A percentile compares a stretch with the other conserved stretches of the same genome.
phyloP scores from a whole-genome alignment of 2,329 filamentous ascomycete species.

The Ophidiomyces ophidiicola region DNA sequence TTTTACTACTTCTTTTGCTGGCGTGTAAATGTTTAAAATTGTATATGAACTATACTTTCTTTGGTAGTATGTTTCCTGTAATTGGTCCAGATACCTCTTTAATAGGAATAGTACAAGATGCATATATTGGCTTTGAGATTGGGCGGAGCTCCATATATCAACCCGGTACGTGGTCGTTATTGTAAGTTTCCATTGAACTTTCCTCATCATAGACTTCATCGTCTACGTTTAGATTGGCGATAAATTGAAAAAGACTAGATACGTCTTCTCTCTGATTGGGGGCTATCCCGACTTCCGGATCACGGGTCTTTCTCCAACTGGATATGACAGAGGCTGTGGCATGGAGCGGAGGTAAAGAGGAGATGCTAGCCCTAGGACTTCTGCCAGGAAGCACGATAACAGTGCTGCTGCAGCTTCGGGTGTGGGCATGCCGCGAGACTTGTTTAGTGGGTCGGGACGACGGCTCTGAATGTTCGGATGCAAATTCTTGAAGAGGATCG shows the following conservation, averaged over 20 bases:
- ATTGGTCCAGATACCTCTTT: too few relatives aligned
- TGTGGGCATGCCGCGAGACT: slow-evolving; percentile 1
- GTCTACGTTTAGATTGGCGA: slow-evolving; percentile 7
- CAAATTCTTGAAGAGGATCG: slow-evolving; percentile 9
- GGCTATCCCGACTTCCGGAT: slow-evolving; percentile 16
- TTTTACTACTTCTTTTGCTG: too few relatives aligned
- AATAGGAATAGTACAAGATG: too few relatives aligned
- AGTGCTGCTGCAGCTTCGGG: slow-evolving; percentile 20
- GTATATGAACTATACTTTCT: too few relatives aligned
- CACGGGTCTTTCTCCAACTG: slow-evolving; percentile 13
- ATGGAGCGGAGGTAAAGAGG: slow-evolving; percentile 4
- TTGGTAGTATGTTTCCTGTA: too few relatives aligned
- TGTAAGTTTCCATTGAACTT: background rate
- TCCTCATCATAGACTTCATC: background rate
- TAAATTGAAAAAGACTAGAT: slow-evolving; percentile 25
- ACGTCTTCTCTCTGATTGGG: slow-evolving; percentile 23
- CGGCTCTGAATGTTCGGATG: slow-evolving; percentile 1
- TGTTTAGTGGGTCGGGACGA: background rate
- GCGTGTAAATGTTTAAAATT: too few relatives aligned
- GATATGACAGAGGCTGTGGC: slow-evolving; percentile 15
- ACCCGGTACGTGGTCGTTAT: background rate
- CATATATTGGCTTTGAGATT: too few relatives aligned
- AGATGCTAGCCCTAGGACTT: slow-evolving; percentile 10
- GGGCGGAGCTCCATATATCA: background rate
- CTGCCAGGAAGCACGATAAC: slow-evolving; percentile 22